Evolutionary conservation across 805 yeast genomes (phyloP), one percentile per base, ranked within the genome.

Genomic region (Lachancea mirantina): DNA sequence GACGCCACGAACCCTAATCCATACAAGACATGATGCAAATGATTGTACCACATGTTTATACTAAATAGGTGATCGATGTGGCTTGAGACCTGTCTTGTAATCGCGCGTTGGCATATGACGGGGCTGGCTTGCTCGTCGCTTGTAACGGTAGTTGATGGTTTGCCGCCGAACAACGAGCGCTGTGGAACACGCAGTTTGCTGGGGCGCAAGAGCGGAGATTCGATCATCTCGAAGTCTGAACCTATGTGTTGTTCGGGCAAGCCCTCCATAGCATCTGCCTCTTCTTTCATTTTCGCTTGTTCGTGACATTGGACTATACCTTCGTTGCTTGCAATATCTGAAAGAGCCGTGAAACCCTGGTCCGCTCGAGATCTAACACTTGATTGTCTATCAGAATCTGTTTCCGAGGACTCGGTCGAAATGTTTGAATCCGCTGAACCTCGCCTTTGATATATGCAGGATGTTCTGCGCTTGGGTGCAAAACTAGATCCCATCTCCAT

Each of bases 11-110:
- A 37, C 15, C 47, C 49, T 14, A 46, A 17, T 10, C 40, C 42
- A 26, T 41, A 46, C 10, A 46, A 28, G 8, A 43, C 16, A 28
- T 46, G 50, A 29, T 46, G 50, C 17, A 46, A 26, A 29, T 46
- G 50, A 16, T 37, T 30, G 9, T 42, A 34, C 50, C 50, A 46
- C 43, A 38, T 38, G 34, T 39, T 45, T 19, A 45, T 26, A 13
- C 42, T 32, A 16, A 40, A 39, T 13, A 37, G 21, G 19, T 38
- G 30, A 18, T 45, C 47, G 19, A 41, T 19, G 18, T 35, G 41
- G 14, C 25, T 33, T 4, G 47, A 39, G 14, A 38, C 36, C 35
- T 45, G 49, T 23, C 41, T 19, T 19, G 49, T 45, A 14, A 45
- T 29, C 8, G 49, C 49, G 19, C 49, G 44, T 24, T 34, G 41